phyloP scores from a whole-genome alignment of 441 rosid genomes.

The Adansonia grandidieri region DNA sequence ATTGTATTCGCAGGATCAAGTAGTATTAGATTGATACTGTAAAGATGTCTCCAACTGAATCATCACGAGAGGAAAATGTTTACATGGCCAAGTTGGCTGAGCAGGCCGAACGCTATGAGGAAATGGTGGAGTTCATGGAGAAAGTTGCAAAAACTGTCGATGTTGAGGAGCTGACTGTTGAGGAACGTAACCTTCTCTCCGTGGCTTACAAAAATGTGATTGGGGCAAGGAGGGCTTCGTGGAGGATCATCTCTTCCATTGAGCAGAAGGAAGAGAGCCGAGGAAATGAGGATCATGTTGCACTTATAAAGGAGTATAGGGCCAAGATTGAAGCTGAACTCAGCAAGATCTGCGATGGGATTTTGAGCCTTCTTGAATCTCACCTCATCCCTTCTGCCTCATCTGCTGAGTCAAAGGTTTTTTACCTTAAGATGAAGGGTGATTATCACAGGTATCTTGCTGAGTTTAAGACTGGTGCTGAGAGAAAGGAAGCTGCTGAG shows the following conservation, averaged over 20 bases:
- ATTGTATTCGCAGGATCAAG: slow-evolving; percentile 24
- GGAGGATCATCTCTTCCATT: slow-evolving; percentile 97
- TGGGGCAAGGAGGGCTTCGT: slow-evolving; percentile 96
- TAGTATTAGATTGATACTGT: slow-evolving; percentile 30
- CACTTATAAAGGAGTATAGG: slow-evolving; percentile 84
- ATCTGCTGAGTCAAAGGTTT: slow-evolving; percentile 90
- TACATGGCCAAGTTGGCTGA: slow-evolving; percentile 98
- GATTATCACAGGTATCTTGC: slow-evolving; percentile 93
- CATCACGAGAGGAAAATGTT: slow-evolving; percentile 82
- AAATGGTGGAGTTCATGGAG: slow-evolving; percentile 98
- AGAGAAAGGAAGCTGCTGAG: slow-evolving; percentile 98
- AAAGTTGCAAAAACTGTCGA: slow-evolving; percentile 85
- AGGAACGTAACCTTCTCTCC: slow-evolving; percentile 93
- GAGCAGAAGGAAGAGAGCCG: slow-evolving; percentile 98
- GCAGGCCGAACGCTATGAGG: slow-evolving; percentile 96
- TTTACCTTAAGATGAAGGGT: slow-evolving; percentile 97
- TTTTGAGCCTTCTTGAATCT: slow-evolving; percentile 81
- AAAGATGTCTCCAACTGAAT: slow-evolving; percentile 66
- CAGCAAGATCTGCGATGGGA: slow-evolving; percentile 88
- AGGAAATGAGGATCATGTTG: slow-evolving; percentile 84
- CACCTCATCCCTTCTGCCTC: slow-evolving; percentile 87
- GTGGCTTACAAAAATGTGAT: slow-evolving; percentile 97
- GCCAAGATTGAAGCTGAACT: slow-evolving; percentile 86
- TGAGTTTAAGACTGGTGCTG: slow-evolving; percentile 87
- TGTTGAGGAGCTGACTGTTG: slow-evolving; percentile 84